Conservation (phyloP, 768 basidiomycete genomes). For the Tephrocybe rancida region DNA sequence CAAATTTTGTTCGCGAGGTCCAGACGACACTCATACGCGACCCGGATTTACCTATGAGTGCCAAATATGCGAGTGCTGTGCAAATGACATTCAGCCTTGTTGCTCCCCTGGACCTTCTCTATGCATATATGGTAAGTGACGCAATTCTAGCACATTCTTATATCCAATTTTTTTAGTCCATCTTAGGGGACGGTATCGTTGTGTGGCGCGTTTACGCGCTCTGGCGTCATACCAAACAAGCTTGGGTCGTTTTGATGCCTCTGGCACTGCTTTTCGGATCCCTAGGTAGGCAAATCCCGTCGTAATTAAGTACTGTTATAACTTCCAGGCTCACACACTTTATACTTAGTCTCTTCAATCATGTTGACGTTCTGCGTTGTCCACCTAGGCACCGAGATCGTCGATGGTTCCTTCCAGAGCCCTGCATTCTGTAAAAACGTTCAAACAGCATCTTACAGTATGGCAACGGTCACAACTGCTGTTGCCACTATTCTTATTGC, state of each 20-base stretch:
- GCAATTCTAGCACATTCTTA: background rate
- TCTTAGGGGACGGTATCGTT: constrained; percentile 11
- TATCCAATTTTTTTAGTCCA: background rate
- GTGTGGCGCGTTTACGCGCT: constrained; percentile 14
- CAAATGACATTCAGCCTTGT: background rate
- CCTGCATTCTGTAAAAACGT: constrained; percentile 16
- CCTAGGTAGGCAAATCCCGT: constrained; percentile 7
- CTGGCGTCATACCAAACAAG: background rate
- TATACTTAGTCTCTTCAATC: background rate
- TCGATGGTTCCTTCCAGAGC: constrained; percentile 10
- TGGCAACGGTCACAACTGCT: constrained; percentile 13
- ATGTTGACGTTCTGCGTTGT: constrained; percentile 12
- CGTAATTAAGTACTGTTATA: background rate
- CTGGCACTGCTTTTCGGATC: constrained; percentile 6
- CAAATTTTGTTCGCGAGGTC: constrained; percentile 6
- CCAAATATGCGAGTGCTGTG: constrained; percentile 7
- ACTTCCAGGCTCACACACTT: background rate
- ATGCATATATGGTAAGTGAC: constrained; percentile 11
- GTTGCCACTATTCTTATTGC: constrained; percentile 13
- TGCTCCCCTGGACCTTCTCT: constrained; percentile 5
- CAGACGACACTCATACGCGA: constrained; percentile 7
- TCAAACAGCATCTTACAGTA: constrained; percentile 12
- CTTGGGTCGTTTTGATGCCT: constrained; percentile 5
- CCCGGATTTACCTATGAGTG: constrained; percentile 1
- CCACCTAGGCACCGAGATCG: constrained; percentile 9